Evolutionary conservation across 2,329 filamentous ascomycete species (phyloP).

Genomic region (Diaporthe ilicicola): DNA sequence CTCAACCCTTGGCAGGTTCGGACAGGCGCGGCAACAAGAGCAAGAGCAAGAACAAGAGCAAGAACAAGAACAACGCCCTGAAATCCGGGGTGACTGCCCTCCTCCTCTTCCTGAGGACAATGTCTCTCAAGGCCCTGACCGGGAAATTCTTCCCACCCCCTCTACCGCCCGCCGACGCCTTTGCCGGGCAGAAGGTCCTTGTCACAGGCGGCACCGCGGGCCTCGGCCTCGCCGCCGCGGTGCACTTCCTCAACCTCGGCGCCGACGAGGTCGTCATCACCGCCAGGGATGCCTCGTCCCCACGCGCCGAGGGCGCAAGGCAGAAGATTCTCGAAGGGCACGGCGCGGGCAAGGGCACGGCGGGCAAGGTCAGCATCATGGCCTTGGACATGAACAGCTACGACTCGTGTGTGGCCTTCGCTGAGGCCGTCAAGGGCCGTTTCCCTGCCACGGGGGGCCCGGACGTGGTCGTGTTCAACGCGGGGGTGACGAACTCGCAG

Average conservation of each 20-base stretch:
- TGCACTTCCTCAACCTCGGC: slow-evolving; percentile 49
- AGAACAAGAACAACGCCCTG: background rate
- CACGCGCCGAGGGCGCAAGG: slow-evolving; percentile 49
- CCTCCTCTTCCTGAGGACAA: background rate
- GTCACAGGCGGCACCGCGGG: slow-evolving; percentile 53
- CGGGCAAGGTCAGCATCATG: slow-evolving; percentile 36
- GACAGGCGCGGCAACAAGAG: background rate
- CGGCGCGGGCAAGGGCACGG: slow-evolving; percentile 30
- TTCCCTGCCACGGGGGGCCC: slow-evolving; percentile 36
- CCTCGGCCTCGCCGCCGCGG: slow-evolving; percentile 50
- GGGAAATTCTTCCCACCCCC: slow-evolving; percentile 39
- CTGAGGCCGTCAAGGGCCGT: slow-evolving; percentile 37
- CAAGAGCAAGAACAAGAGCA: background rate
- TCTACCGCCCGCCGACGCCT: slow-evolving; percentile 37
- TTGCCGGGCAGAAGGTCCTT: slow-evolving; percentile 44
- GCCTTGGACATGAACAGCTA: slow-evolving; percentile 41
- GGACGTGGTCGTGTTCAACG: slow-evolving; percentile 41
- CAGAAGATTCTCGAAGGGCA: slow-evolving; percentile 41
- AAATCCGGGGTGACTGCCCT: background rate
- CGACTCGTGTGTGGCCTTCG: slow-evolving; percentile 38
- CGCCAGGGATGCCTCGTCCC: slow-evolving; percentile 41
- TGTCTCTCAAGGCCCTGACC: background rate
- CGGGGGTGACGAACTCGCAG: slow-evolving; percentile 36
- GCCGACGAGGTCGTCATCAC: slow-evolving; percentile 52
- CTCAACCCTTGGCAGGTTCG: background rate